Evolutionary conservation across 2,329 filamentous ascomycete species (phyloP), one percentile per base, ranked within the genome.

Genomic region (Fusarium sp.): DNA sequence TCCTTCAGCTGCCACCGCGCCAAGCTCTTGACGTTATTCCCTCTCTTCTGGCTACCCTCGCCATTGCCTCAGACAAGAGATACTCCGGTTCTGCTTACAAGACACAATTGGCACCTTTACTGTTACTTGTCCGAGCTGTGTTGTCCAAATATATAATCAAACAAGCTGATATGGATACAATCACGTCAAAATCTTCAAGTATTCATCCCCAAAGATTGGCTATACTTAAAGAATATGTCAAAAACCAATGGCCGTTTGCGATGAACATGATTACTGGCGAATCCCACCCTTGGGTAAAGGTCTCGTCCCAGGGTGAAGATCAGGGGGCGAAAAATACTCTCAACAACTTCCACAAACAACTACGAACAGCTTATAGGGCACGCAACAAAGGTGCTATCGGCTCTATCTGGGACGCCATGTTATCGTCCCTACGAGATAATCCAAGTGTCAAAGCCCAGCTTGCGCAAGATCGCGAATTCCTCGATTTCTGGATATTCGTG

Each of bases 401-500:
- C 12, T 71, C 74, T 27, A 69, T 82, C 46, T 83, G 82, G 82
- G 52, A 78, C 35, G 76, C 80, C 20, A 69, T 84, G 48, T 74
- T 69, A 37, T 44, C 64, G 7, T 64, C 69, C 12, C 41, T 81
- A 23, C 71, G 68, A 15, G 62, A 76, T 7, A 72, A 74, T 38
- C 72, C 75, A 0, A 60, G 60, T 7, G 67, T 82, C 14, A 67
- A 67, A 14, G 44, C 64, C 14, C 75, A 79, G 26, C 69, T 84
- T n/a, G 77, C 74, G n/a, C 62, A 75, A 10, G 76, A 80, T 30
- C 73, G 76, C 2, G 79, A 82, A 18, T 78, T 81, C 9, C 72
- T 84, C 40, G 80, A 84, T 66, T 84, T 77, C 40, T 82, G 81
- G 75, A 64, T 83, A 26, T 82, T 82, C 55, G 77, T 83, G 4